Evolutionary conservation across 2,329 filamentous ascomycete genomes (phyloP), one percentile per base, ranked within the genome.

Genomic region (Tolypocladium album): DNA sequence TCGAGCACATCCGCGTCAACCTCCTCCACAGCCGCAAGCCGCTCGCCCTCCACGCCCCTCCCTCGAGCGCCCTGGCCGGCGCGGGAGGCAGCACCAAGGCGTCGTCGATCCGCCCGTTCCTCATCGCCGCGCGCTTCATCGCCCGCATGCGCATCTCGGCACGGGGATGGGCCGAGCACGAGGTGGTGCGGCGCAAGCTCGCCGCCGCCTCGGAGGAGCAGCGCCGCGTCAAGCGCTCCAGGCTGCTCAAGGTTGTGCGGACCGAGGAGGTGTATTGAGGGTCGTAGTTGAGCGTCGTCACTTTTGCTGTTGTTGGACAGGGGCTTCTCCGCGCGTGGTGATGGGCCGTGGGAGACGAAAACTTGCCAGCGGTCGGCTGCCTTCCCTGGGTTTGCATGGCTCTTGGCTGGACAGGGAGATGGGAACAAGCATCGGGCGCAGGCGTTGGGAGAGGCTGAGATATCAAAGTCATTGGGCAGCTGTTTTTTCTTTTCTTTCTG

Each of bases 1-100:
- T 97, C 64, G 84, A 88, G 67, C 83, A 89, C 67, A 96, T 97
- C 79, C 90, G 75, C 64, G 74, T 71, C 63, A 71, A 75, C 58
- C 66, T 76, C 56, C 72, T 76, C 52, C 71, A 74, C 63, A 73
- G 69, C 68, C 73, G 74, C 62, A 72, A 72, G 58, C 63, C 73
- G 52, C 70, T 74, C 58, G 59, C 69, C 53, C 64, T 70, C 59
- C 65, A 74, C 52, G 64, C 67, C 34, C 61, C 69, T 11, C 59
- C 56, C 65, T 43, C 56, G 56, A 15, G 22, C 59, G n/a, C 34
- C 58, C 39, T 62, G 58, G 61, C 59, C 59, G 60, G 61, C 56
- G 56, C 58, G 56, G 60, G 24, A 58, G 63, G 50, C 62, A 56
- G 47, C 61, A 57, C 68, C 31, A 62, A 65, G 52, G 60, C 60